A percentile compares a stretch with the other conserved stretches of the same genome.
These are phyloP conservation scores for Monascus ruber DNA, from an alignment of 2,329 filamentous ascomycete species.

Conservation along the genomic window DNA sequence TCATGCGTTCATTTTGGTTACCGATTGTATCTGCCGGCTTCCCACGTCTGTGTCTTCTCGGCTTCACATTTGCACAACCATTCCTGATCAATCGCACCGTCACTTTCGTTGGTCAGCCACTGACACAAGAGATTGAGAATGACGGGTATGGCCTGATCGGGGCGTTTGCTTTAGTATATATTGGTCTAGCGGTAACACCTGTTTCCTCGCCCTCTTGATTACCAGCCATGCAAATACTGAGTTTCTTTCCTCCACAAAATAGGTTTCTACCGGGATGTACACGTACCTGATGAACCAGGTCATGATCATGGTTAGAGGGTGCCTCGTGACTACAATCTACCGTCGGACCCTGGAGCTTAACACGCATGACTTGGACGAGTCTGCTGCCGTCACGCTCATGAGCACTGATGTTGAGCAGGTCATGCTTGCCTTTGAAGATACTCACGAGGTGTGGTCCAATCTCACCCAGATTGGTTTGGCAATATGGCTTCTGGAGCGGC, in stretches of 20 bases:
- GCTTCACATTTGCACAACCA: slow-evolving; percentile 27
- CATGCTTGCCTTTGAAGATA: slow-evolving; percentile 26
- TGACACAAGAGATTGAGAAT: slow-evolving; percentile 17
- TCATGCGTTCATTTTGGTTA: slow-evolving; percentile 21
- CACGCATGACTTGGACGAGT: slow-evolving; percentile 22
- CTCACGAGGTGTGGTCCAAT: slow-evolving; percentile 38
- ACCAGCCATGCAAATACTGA: too few relatives aligned
- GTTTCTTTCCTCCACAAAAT: background rate
- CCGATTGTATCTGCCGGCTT: slow-evolving; percentile 21
- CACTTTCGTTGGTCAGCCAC: slow-evolving; percentile 18
- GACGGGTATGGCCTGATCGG: slow-evolving; percentile 34
- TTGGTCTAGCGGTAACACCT: slow-evolving; percentile 27
- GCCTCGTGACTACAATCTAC: slow-evolving; percentile 40
- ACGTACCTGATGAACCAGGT: slow-evolving; percentile 33
- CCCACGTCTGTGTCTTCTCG: slow-evolving; percentile 23
- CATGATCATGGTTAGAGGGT: slow-evolving; percentile 34
- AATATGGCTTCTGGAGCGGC: slow-evolving; percentile 30
- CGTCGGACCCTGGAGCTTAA: slow-evolving; percentile 27
- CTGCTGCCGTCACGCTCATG: slow-evolving; percentile 34
- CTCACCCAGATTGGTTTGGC: slow-evolving; percentile 35
- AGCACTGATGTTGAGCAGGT: slow-evolving; percentile 37
- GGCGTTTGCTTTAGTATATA: slow-evolving; percentile 33
- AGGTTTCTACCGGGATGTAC: slow-evolving; percentile 31
- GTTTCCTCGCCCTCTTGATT: background rate
- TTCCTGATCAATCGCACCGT: slow-evolving; percentile 28